Conservation (phyloP, 2,329 filamentous ascomycete genomes). For the Cladosporium phlei region DNA sequence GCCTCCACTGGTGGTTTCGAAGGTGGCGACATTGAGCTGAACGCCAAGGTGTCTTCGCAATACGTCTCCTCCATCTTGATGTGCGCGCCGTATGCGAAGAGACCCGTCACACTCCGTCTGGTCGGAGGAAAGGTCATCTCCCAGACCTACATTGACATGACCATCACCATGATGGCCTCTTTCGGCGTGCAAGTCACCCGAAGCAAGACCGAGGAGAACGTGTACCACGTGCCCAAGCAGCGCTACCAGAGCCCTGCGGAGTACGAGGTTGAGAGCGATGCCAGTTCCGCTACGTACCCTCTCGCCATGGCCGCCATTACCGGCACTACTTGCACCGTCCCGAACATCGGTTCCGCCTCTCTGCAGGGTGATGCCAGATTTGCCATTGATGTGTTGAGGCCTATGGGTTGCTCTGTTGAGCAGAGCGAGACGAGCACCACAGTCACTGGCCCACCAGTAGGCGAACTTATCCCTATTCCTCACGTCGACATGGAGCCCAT, state of each 20-base stretch:
- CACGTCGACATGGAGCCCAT: slow-evolving; percentile 98
- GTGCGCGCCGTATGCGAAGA: slow-evolving; percentile 94
- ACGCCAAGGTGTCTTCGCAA: slow-evolving; percentile 95
- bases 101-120: slow-evolving; percentile 81
- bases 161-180: slow-evolving; percentile 90
- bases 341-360: slow-evolving; percentile 89
- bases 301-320: slow-evolving; percentile 92
- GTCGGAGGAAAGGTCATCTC: slow-evolving; percentile 98
- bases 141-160: slow-evolving; percentile 98
- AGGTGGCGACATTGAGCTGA: slow-evolving; percentile 83
- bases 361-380: slow-evolving; percentile 94
- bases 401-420: slow-evolving; percentile 89
- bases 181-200: slow-evolving; percentile 80
- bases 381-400: slow-evolving; percentile 78
- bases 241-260: slow-evolving; percentile 76
- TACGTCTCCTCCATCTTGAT: slow-evolving; percentile 96
- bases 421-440: slow-evolving; percentile 85
- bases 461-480: slow-evolving; percentile 66
- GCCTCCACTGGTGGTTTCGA: slow-evolving; percentile 76
- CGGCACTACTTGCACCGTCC: slow-evolving; percentile 89
- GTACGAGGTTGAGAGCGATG: slow-evolving; percentile 93
- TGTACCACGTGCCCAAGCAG: slow-evolving; percentile 87
- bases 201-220: slow-evolving; percentile 75
- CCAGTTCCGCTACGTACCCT: slow-evolving; percentile 94
- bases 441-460: slow-evolving; percentile 77